phyloP scores from a whole-genome alignment of 257 asterid species.

The Mentha longifolia region DNA sequence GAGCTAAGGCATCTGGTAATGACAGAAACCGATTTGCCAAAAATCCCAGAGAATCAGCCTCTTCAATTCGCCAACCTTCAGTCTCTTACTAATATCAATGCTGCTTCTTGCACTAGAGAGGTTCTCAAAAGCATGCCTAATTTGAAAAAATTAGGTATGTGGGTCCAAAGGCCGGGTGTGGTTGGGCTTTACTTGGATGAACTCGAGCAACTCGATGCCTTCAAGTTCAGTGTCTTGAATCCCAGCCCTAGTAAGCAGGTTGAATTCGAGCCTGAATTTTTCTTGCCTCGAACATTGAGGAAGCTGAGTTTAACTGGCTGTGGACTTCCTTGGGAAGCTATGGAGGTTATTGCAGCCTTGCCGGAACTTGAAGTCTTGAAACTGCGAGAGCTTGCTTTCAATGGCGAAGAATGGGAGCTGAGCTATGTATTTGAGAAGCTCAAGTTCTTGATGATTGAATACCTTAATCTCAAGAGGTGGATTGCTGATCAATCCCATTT shows the following conservation, averaged over 20 bases:
- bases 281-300: conserved; percentile 24
- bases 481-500: background rate
- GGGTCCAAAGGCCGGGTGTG: conserved; percentile 30
- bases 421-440: background rate
- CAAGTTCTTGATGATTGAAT: conserved; percentile 33
- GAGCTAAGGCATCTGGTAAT: conserved; percentile 45
- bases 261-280: conserved; percentile 18
- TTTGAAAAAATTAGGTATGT: conserved; percentile 38
- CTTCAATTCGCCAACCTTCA: conserved; percentile 37
- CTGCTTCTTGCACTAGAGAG: conserved; percentile 31
- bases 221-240: conserved; percentile 38
- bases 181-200: conserved; percentile 10
- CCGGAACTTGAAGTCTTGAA: conserved; percentile 39
- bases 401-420: conserved; percentile 30
- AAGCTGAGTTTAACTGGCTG: conserved; percentile 35
- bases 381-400: conserved; percentile 35
- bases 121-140: conserved; percentile 44
- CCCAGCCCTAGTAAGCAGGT: conserved; percentile 27
- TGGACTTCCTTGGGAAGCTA: conserved; percentile 41
- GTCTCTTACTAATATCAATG: conserved; percentile 30
- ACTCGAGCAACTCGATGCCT: conserved; percentile 32
- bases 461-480: conserved; percentile 29
- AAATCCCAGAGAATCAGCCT: background rate
- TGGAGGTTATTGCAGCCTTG: conserved; percentile 25
- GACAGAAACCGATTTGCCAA: conserved; percentile 33